Evolutionary conservation across 2,329 filamentous ascomycete genomes (phyloP), one percentile per base, ranked within the genome.

Genomic region (Monosporascus ibericus): DNA sequence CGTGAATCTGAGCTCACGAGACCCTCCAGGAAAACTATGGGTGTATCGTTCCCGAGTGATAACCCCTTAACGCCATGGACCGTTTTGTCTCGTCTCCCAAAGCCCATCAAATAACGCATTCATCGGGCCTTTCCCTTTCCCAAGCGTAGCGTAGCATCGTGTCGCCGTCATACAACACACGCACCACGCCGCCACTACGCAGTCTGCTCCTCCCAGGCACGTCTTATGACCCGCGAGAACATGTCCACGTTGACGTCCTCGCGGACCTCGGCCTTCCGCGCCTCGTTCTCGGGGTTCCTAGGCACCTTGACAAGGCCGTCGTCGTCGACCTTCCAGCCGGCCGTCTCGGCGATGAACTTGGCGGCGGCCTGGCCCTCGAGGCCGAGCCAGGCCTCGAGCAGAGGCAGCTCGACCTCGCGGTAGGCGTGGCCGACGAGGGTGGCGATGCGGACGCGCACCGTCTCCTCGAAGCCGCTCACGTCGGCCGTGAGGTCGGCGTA

Each of bases 401-500:
- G 79, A 52, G 77, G 72, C 49, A 86, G 72, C 64, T 82, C 78
- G 62, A 92, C 77, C 75, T 90, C 86, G 56, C 89, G 82, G 71
- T 87, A 90, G 20, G 87, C 80, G 72, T 92, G 87, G 62, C 88
- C 88, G 60, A 96, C 85, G 54, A 95, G 89, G 46, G 87, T 83
- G 49, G 91, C 92, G 68, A 99, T 97, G 63, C 90, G 84, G 60
- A 95, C 81, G 60, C 94, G 86, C 75, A 99, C 87, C 55, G 92
- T 77, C 69, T 97, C 92, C 78, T 99, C 94, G 69, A 99, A 99
- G 39, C 92, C 94, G 46, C 85, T 81, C 49, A 97, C 92, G 65
- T 99, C 95, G 63, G 92, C 94, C 55, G 92, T 90, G 62, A 99
- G 77, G 69, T 99, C 94, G 55, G 92, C 92, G 75, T 95, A 97